Conservation (phyloP, 129 eudicot genomes). For the Ambrosia trifida region DNA sequence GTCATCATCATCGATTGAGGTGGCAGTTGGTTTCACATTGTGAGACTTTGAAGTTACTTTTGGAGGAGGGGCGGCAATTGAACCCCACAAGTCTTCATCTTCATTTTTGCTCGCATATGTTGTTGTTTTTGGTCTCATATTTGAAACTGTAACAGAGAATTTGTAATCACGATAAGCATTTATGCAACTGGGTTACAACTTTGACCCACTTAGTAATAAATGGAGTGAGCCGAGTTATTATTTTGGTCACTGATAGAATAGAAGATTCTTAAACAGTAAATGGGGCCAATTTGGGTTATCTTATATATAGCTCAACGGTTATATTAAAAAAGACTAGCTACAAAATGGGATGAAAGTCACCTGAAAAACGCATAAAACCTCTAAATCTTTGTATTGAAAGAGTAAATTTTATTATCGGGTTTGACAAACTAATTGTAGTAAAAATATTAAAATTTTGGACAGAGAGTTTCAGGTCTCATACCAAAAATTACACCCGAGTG, state of each 20-base stretch:
- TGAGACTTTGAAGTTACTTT: slow-evolving; percentile 40
- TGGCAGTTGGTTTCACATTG: slow-evolving; percentile 34
- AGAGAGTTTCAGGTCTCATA: background rate
- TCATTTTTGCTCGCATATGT: slow-evolving; percentile 45
- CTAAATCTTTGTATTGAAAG: background rate
- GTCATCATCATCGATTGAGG: slow-evolving; percentile 51
- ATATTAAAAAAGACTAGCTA: background rate
- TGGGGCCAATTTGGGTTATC: background rate
- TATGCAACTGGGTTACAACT: background rate
- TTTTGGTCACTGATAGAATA: background rate
- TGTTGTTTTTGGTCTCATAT: slow-evolving; percentile 49
- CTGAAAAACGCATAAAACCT: background rate
- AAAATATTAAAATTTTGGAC: background rate
- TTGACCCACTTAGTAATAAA: background rate
- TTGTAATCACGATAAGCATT: slow-evolving; percentile 12
- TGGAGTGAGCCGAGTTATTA: too few species aligned
- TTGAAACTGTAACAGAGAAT: slow-evolving; percentile 42
- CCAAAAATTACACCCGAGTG: background rate
- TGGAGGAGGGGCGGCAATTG: slow-evolving; percentile 67
- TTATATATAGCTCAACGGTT: background rate
- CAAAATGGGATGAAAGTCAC: background rate
- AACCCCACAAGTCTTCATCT: slow-evolving; percentile 82
- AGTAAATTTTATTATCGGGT: background rate
- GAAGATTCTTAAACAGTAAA: too few species aligned
- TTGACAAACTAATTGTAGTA: background rate